These are phyloP conservation scores for Medakamo hakoo DNA, from an alignment of 139 green algal genomes.

Conservation along the genomic window DNA sequence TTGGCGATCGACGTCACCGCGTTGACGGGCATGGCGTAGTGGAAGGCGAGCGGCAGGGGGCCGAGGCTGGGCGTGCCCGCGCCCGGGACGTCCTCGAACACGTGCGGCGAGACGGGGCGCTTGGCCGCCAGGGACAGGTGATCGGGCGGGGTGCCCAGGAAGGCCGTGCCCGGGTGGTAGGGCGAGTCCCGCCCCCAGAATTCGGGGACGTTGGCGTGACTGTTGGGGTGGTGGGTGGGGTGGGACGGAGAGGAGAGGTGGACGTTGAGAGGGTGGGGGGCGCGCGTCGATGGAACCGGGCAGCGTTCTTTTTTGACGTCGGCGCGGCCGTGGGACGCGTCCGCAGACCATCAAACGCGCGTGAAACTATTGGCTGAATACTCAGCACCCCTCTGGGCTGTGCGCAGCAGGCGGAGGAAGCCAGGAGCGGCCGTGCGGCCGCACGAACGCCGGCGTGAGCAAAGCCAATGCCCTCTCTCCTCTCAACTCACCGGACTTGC, in stretches of 20 bases:
- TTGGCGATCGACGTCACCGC: constrained; percentile 80
- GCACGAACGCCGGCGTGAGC: too few relatives aligned
- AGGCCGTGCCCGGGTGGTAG: constrained; percentile 77
- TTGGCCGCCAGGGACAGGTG: constrained; percentile 68
- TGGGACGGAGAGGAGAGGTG: neutral
- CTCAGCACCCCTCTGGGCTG: too few relatives aligned
- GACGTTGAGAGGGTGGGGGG: neutral
- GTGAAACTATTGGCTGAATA: too few relatives aligned
- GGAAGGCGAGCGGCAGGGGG: constrained; percentile 21
- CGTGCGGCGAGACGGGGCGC: constrained; percentile 77
- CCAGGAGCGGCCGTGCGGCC: too few relatives aligned
- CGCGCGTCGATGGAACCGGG: neutral
- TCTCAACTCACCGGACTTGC: too few relatives aligned
- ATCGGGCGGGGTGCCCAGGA: constrained; percentile 78
- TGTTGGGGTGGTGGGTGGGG: neutral
- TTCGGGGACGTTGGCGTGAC: constrained; percentile 42
- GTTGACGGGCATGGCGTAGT: constrained; percentile 83
- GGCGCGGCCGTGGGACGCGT: too few relatives aligned
- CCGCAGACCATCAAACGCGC: too few relatives aligned
- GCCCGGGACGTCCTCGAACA: constrained; percentile 62
- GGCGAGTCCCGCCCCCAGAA: constrained; percentile 62
- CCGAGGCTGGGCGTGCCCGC: too few relatives aligned
- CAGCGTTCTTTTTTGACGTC: neutral
- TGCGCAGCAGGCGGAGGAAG: too few relatives aligned
- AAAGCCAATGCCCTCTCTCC: too few relatives aligned